Evolutionary conservation across 225 moss, liverwort and hornwort species (phyloP), one percentile per base, ranked within the genome.

Genomic region (Physcomitrellopsis africana): DNA sequence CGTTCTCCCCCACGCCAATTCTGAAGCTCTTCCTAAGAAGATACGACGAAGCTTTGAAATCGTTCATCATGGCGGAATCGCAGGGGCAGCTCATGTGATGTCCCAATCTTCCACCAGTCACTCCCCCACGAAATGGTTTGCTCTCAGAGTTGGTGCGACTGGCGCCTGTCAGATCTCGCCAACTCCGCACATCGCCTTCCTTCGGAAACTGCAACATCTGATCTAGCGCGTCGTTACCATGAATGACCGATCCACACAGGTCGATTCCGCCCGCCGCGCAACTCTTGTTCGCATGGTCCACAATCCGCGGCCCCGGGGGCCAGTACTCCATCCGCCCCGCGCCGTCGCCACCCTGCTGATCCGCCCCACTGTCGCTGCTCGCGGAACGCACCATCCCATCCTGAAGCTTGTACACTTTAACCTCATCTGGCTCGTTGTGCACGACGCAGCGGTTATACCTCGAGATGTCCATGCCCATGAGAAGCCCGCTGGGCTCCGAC

Each of bases 81-180:
- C 32, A 37, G 32, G 32, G 32, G 32, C 32, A 37, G 32, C 32
- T 37, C 32, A 37, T 37, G 7, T 37, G 32, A 37, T 76, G 78
- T 8, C 13, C 77, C 1, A 69, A 22, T 49, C 65, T 64, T 29
- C 62, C 51, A 41, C 7, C 37, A 10, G 57, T 0, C 0, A 3
- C n/a, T 15, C 67, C 10, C 42, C 32, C 2, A 10, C 17, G 11
- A 2, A 77, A 70, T 49, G 75, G 37, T 62, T 84, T 84, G 43
- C 74, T 70, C 9, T 16, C 9, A 3, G 64, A 75, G 18, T 70
- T 80, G 9, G 80, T 86, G 26, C 81, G 76, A 11, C 83, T 83
- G 64, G 78, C 76, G n/a, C 81, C 9, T 2, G 76, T 78, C 17
- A 81, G 22, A 57, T 81, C 41, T 20, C 19, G 76, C 86, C 86